Conservation (phyloP, 192 early-diverging fungal species). For the Coemansia sp. region DNA sequence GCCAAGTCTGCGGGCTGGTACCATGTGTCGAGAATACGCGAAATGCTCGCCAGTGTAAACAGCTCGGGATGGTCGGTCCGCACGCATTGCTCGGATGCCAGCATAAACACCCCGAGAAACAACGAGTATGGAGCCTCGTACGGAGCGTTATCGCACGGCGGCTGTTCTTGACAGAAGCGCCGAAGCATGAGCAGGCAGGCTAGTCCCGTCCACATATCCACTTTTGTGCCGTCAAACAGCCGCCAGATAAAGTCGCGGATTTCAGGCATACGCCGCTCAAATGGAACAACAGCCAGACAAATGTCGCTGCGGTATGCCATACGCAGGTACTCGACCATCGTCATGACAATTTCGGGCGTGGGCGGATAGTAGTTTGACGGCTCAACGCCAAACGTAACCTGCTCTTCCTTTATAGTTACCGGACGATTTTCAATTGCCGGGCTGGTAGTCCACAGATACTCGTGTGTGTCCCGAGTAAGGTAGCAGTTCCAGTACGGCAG, state of each 20-base stretch:
- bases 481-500: conserved; percentile 38
- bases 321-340: conserved; percentile 27
- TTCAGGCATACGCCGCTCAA: conserved; percentile 29
- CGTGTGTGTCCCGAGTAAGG: conserved; percentile 21
- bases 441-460: conserved; percentile 16
- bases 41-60: conserved; percentile 8
- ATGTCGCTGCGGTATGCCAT: conserved; percentile 25
- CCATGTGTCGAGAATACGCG: conserved; percentile 19
- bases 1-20: conserved; percentile 21
- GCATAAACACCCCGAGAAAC: conserved; percentile 41
- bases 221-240: conserved; percentile 25
- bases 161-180: conserved; percentile 14
- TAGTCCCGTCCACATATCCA: conserved; percentile 37
- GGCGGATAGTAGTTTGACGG: conserved; percentile 12
- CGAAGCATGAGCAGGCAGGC: conserved; percentile 29
- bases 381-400: background rate
- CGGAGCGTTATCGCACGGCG: conserved; percentile 16
- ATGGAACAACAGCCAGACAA: conserved; percentile 18
- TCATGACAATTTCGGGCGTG: conserved; percentile 31
- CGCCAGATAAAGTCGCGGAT: conserved; percentile 44
- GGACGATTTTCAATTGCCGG: conserved; percentile 6
- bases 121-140: conserved; percentile 40
- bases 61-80: conserved; percentile 16
- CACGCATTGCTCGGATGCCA: conserved; percentile 19
- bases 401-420: background rate